Evolutionary conservation across 2,329 filamentous ascomycete genomes (phyloP), one percentile per base, ranked within the genome.

Genomic region (Furcasterigmium sp.): DNA sequence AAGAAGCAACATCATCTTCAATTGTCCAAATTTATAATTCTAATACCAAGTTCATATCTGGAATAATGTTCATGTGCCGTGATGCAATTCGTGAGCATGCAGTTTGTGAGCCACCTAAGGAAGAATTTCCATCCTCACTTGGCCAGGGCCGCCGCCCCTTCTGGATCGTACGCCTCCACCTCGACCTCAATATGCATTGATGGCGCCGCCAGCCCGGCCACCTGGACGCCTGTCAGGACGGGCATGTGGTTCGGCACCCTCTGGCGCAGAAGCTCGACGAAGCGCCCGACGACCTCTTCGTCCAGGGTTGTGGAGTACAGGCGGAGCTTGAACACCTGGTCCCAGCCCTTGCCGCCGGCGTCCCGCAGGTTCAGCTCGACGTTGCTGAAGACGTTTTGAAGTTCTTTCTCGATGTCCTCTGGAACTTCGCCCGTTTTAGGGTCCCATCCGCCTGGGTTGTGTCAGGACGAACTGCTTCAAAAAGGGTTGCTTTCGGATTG

Each of bases 121-220:
- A n/a, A n/a, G n/a, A n/a, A n/a, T n/a, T 18, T 19, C 8, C 2
- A 14, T 13, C 8, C 15, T 15, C 36, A 28, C n/a, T 32, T 32
- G 14, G 20, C n/a, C n/a, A n/a, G n/a, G n/a, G n/a, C n/a, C n/a
- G n/a, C n/a, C n/a, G n/a, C 25, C 2, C 29, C 30, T 6, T 44
- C 17, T 1, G 48, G 48, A 17, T 44, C 48, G 21, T 46, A 37
- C 2, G 65, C 66, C 13, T 53, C 53, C 14, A 72, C 68, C 50
- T 75, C 70, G 53, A 74, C 68, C 51, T 75, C 69, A 8, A 74
- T 60, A 18, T 56, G 51, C 69, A 75, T 73, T 40, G 58, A 59
- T 38, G 62, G 60, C 42, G 58, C 51, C 0, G 56, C 68, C 10
- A 75, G 49, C 17, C 54, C 46, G 9, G 58, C 35, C 5, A 73